Base-by-base conservation (phyloP, 495 filamentous ascomycete genomes). In the Annulohypoxylon moriforme region DNA sequence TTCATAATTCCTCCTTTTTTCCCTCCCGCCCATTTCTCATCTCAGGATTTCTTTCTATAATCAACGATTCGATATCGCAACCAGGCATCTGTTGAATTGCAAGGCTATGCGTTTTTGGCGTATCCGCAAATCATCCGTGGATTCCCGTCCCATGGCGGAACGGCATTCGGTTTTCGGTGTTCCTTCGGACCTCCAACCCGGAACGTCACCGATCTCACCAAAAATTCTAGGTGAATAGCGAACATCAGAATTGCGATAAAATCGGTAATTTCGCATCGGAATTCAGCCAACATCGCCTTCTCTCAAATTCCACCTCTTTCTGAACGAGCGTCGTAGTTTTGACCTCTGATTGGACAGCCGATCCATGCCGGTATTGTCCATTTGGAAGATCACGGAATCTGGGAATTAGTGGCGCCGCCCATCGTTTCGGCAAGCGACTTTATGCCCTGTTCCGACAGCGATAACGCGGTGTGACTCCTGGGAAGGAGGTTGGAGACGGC, bases 391-490 rank as follows among this genome's bases (percentile, higher is more conserved):
- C 36, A 73, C 46, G 71, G 66, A 9, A 53, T 20, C 42, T 69
- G 71, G 5, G 71, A 73, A 22, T 69, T 73, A 3, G 44, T 57
- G 4, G 71, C 65, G 33, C 31, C 25, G 10, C 71, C 62, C 49
- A 73, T 63, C 7, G 57, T 59, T 40, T 73, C 66, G 25, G 66
- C 66, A 0, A 73, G 61, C 24, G 71, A 73, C 11, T 57, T 63
- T 14, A 69, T 42, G 24, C 71, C 60, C 6, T 65, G 49, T 22
- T 40, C 24, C 16, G 55, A 8, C 5, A 68, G 20, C 2, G 47
- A 31, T n/a, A 60, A 38, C 13, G 38, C 52, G 8, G 49, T 42
- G n/a, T 58, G 29, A 11, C 25, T 55, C 33, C 46, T 62, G n/a
- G 65, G 71, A 13, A 69, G 14, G 0, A 75, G 22, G 5, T 60